Evolutionary conservation across 106 monocot species (phyloP).

Genomic region (Apostasia ramifera): DNA sequence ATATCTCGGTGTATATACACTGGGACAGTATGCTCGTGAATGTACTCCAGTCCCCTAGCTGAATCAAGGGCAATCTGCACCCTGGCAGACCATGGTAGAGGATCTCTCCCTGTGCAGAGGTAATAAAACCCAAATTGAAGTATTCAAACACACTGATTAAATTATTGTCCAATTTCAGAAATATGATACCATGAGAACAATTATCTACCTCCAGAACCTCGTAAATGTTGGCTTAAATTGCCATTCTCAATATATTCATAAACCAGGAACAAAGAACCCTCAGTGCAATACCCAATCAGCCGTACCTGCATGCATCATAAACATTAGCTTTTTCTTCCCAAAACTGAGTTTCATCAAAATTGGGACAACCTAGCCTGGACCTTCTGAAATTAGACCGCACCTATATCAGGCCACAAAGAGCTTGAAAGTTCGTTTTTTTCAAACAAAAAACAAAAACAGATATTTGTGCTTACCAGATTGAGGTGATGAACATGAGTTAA

Average conservation of each 20-base stretch:
- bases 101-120: conserved; percentile 33
- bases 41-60: conserved; percentile 82
- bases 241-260: conserved; percentile 65
- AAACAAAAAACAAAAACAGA: background rate
- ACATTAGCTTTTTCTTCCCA: too few relatives aligned
- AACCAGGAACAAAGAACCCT: conserved; percentile 41
- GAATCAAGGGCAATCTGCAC: conserved; percentile 85
- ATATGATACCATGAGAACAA: background rate
- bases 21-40: conserved; percentile 86
- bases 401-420: background rate
- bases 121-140: background rate
- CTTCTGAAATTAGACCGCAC: background rate
- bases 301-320: conserved; percentile 31
- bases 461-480: conserved; percentile 36
- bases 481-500: conserved; percentile 64
- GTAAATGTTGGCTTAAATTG: conserved; percentile 39
- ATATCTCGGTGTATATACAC: conserved; percentile 83
- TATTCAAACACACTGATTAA: too few relatives aligned
- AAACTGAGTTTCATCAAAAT: too few relatives aligned
- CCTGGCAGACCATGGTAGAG: conserved; percentile 65
- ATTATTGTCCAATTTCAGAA: background rate
- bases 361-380: background rate
- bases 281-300: conserved; percentile 46
- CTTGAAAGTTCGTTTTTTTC: background rate
- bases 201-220: background rate